Percentiles rank a stretch among this genome's conserved stretches.
phyloP scores from a whole-genome alignment of 2,329 filamentous ascomycete genomes.

The Phoma herbarum region DNA sequence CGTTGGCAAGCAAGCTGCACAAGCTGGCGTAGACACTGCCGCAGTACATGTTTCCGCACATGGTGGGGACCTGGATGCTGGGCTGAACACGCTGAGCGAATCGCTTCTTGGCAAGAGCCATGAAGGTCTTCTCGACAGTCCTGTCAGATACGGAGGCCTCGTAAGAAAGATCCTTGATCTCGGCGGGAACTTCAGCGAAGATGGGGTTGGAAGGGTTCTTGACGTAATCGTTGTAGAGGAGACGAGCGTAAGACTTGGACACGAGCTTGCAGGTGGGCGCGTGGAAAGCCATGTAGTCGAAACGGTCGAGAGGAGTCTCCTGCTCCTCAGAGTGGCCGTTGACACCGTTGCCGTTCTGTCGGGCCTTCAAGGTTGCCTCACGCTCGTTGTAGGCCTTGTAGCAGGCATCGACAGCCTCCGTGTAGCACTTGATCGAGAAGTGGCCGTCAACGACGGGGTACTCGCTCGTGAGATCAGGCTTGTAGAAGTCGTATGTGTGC shows the following conservation, averaged over 20 bases:
- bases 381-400: conserved; percentile 63
- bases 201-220: conserved; percentile 57
- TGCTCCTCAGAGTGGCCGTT: conserved; percentile 48
- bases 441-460: conserved; percentile 64
- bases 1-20: conserved; percentile 58
- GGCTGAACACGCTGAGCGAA: conserved; percentile 61
- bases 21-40: conserved; percentile 62
- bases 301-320: conserved; percentile 61
- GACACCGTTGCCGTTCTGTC: conserved; percentile 52
- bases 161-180: conserved; percentile 58
- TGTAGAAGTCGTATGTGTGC: conserved; percentile 65
- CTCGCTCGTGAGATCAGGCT: conserved; percentile 63
- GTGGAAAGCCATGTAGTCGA: conserved; percentile 65
- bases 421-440: conserved; percentile 63
- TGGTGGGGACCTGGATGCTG: conserved; percentile 59
- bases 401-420: conserved; percentile 61
- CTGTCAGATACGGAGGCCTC: conserved; percentile 60
- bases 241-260: conserved; percentile 62
- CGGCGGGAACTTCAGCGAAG: conserved; percentile 60
- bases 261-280: conserved; percentile 64
- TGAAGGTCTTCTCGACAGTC: conserved; percentile 63
- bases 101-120: conserved; percentile 61
- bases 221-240: conserved; percentile 63
- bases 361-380: conserved; percentile 57
- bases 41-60: conserved; percentile 66